Conservation (phyloP, 2,329 filamentous ascomycete species). For the Fusarium zealandicum region DNA sequence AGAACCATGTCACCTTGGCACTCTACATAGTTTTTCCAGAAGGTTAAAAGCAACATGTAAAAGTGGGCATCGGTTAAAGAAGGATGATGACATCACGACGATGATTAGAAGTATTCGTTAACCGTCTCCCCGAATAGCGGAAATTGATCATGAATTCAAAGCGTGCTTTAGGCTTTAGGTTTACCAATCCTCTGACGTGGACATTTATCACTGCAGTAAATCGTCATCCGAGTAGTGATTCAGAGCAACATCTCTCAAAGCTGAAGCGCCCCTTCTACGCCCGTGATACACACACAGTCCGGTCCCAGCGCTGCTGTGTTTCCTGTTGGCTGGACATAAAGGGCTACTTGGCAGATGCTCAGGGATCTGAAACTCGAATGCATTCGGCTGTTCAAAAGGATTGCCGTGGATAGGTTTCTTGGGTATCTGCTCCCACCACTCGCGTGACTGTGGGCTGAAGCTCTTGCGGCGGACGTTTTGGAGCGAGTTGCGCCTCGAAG, state of each 20-base stretch:
- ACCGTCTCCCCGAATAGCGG: background rate
- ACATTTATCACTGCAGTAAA: background rate
- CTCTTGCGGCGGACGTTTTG: slow-evolving; percentile 34
- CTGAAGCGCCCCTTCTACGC: slow-evolving; percentile 39
- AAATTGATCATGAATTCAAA: background rate
- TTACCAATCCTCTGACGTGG: background rate
- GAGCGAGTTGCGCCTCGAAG: slow-evolving; percentile 18
- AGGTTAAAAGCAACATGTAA: too few species aligned
- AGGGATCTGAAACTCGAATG: slow-evolving; percentile 58
- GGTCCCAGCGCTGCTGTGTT: slow-evolving; percentile 53
- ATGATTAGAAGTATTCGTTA: background rate
- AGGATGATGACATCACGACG: background rate
- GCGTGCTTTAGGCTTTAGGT: background rate
- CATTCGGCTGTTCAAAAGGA: slow-evolving; percentile 16
- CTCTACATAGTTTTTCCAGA: too few species aligned
- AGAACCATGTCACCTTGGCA: background rate
- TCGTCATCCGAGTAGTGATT: background rate
- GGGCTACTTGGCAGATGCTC: slow-evolving; percentile 60
- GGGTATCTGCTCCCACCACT: slow-evolving; percentile 49
- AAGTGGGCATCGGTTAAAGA: background rate
- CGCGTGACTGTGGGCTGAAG: slow-evolving; percentile 37
- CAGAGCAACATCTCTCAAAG: background rate
- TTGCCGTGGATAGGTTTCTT: slow-evolving; percentile 32
- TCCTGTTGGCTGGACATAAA: slow-evolving; percentile 58
- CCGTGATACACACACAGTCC: slow-evolving; percentile 61